These are phyloP conservation scores for Cystofilobasidium bisporidii DNA, from an alignment of 768 basidiomycete genomes.

Conservation along the genomic window DNA sequence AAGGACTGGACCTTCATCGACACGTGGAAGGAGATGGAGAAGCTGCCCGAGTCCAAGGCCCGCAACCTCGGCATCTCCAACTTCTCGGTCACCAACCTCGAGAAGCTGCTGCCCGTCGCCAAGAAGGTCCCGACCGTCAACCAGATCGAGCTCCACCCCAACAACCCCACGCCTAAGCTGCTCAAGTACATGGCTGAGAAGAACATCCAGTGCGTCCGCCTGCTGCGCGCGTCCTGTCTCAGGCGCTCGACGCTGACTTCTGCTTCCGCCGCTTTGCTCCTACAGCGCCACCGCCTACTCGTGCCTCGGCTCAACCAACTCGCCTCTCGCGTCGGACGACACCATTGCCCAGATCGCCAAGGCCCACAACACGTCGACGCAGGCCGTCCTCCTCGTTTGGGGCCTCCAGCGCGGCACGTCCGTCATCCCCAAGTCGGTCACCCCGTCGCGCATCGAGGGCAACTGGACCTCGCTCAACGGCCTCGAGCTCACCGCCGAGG, in stretches of 20 bases:
- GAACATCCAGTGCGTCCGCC: conserved; percentile 30
- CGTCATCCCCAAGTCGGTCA: conserved; percentile 75
- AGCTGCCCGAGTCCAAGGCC: conserved; percentile 43
- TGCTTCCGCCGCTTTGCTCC: not conserved
- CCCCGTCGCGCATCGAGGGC: conserved; percentile 45
- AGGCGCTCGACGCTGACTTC: not conserved
- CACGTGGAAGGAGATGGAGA: conserved; percentile 72
- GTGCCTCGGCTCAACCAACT: conserved; percentile 5
- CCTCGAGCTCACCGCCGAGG: conserved; percentile 28
- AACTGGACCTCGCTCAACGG: conserved; percentile 26
- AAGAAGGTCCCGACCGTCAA: conserved; percentile 24
- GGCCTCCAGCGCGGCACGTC: conserved; percentile 45
- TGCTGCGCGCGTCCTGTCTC: not conserved
- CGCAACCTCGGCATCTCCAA: conserved; percentile 23
- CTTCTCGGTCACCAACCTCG: conserved; percentile 10
- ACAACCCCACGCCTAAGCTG: conserved; percentile 17
- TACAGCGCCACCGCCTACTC: conserved; percentile 5
- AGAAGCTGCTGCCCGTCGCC: conserved; percentile 30
- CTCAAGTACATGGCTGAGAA: conserved; percentile 32
- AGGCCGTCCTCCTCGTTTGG: conserved; percentile 79
- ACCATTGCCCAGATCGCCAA: conserved; percentile 56
- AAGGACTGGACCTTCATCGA: conserved; percentile 61
- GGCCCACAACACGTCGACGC: conserved; percentile 55
- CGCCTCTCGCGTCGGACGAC: conserved; percentile 39
- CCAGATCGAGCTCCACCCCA: conserved; percentile 27